Conservation (phyloP, 495 filamentous ascomycete species). For the Astrothelium subdiscretum region DNA sequence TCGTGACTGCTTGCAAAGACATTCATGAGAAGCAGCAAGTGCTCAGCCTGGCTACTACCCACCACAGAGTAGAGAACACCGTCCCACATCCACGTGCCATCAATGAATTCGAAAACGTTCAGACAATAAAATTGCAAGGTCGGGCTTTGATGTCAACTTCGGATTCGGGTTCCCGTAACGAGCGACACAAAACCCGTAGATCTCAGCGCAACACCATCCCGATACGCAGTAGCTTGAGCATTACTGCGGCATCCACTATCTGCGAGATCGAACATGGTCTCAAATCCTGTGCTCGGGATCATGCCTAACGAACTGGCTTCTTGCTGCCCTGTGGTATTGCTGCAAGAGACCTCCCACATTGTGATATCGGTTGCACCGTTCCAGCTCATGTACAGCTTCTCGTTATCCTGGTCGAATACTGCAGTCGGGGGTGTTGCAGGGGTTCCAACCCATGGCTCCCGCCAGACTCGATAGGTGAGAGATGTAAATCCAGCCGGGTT, state of each 20-base stretch:
- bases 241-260: not conserved
- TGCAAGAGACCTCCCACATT: constrained; percentile 8
- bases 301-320: not conserved
- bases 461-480: constrained; percentile 12
- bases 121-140: not conserved
- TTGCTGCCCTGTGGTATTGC: not conserved
- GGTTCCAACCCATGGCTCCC: constrained; percentile 13
- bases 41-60: not conserved
- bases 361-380: constrained; percentile 16
- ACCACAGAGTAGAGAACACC: not conserved
- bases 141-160: not conserved
- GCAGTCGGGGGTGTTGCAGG: constrained; percentile 3
- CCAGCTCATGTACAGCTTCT: constrained; percentile 13
- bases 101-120: not conserved
- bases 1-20: not conserved
- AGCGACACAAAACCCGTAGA: not conserved
- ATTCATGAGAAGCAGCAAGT: not conserved
- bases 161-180: not conserved
- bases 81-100: not conserved
- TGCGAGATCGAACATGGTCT: constrained; percentile 6
- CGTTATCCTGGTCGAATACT: constrained; percentile 5
- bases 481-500: constrained; percentile 7
- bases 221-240: not conserved
- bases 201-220: not conserved
- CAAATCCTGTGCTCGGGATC: constrained; percentile 8